Evolutionary conservation across 371 early-diverging fungal genomes (phyloP).

Genomic region (Syncephalastrum racemosum): DNA sequence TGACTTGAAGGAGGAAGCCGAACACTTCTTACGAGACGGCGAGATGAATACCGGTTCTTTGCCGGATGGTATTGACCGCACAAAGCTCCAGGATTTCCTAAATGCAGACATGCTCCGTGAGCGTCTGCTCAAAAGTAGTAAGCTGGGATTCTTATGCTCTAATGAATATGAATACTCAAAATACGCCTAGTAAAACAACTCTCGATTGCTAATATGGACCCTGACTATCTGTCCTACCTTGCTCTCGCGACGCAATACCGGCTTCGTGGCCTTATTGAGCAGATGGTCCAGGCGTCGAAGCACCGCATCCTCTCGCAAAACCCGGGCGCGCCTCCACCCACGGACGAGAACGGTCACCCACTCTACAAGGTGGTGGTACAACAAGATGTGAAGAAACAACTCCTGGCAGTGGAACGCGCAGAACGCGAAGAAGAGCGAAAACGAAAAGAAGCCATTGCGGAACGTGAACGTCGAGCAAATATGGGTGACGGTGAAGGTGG

Average conservation of each 20-base stretch:
- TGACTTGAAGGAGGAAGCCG: slow-evolving; percentile 71
- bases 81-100: slow-evolving; percentile 55
- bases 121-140: slow-evolving; percentile 43
- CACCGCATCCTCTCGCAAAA: slow-evolving; percentile 63
- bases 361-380: slow-evolving; percentile 66
- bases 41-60: slow-evolving; percentile 18
- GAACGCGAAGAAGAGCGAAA: slow-evolving; percentile 69
- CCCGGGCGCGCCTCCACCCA: slow-evolving; percentile 58
- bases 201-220: slow-evolving; percentile 51
- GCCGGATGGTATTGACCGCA: slow-evolving; percentile 36
- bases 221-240: slow-evolving; percentile 66
- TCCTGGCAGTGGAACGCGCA: slow-evolving; percentile 71
- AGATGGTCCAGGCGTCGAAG: slow-evolving; percentile 68
- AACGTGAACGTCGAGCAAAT: slow-evolving; percentile 47
- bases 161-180: neutral
- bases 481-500: slow-evolving; percentile 49
- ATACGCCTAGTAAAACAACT: slow-evolving; percentile 29
- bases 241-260: slow-evolving; percentile 74
- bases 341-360: slow-evolving; percentile 58
- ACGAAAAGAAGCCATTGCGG: slow-evolving; percentile 50
- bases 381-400: slow-evolving; percentile 71
- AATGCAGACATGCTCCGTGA: slow-evolving; percentile 44
- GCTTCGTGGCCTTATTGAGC: slow-evolving; percentile 61
- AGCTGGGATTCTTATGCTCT: slow-evolving; percentile 2
- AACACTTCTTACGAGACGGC: slow-evolving; percentile 47